Base-by-base conservation (phyloP, 2,329 filamentous ascomycete species). In the Tolypocladium amazonense region DNA sequence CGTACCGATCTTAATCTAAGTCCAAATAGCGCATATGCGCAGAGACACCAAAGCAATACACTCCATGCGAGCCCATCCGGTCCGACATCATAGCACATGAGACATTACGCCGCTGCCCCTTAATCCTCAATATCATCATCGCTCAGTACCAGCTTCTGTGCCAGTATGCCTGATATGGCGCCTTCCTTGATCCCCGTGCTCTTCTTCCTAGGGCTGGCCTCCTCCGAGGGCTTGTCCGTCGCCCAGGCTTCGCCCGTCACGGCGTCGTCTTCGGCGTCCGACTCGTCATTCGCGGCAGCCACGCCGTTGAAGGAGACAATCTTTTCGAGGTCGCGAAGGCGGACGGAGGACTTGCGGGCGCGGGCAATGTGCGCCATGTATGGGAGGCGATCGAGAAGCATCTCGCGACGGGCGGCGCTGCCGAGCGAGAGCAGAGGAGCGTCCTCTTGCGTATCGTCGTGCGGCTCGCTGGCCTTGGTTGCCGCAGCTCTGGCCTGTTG, bases 61-160 rank as follows among this genome's bases (percentile, higher is more conserved):
- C 27, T 33, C 27, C 9, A 33, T 4, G 15, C n/a, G 9, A 35
- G 47, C 50, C 30, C n/a, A 54, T 23, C 50, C 20, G 8, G 39
- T 9, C 8, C 30, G 20, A 33, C 12, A 37, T 54, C 47, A 30
- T 41, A 20, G 55, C 52, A 59, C 54, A 59, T 30, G 18, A 23
- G 35, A 15, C 54, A 33, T 55, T 30, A 20, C 82, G 43, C 15
- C n/a, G 37, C 11, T 41, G 52, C n/a, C 35, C 7, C 56, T 41
- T 77, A 76, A 67, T 92, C 89, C 71, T 92, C 88, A 69, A 94
- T 93, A 76, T 94, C 90, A 73, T 94, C 90, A 68, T 94, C 90
- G 65, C 87, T 90, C 47, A 93, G 74, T 53, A 90, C 83, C 64
- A 92, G 74, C 66, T 87, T 88, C 70, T 86, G 84, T 62, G 85